A percentile compares a stretch with the other conserved stretches of the same genome.
These are phyloP conservation scores for Catunica adiposa DNA, from an alignment of 2,329 filamentous ascomycete genomes.

Conservation along the genomic window DNA sequence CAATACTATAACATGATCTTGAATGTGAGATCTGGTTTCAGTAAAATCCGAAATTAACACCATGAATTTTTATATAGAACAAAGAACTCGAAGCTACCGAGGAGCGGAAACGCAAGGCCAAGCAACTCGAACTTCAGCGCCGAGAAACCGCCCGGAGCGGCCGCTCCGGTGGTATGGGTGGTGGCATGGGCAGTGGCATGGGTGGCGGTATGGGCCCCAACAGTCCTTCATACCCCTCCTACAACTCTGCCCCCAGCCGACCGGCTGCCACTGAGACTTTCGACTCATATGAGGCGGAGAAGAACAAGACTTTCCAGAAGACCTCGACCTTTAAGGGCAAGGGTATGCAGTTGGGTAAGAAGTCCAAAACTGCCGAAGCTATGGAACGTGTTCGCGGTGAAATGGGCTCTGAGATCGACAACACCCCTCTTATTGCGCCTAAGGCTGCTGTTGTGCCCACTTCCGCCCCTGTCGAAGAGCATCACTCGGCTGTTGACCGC, in stretches of 20 bases:
- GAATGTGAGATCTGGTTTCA: no score
- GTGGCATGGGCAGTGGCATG: no score
- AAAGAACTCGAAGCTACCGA: slow-evolving; percentile 97
- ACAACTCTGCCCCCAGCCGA: slow-evolving; percentile 27
- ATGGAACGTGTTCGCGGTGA: slow-evolving; percentile 91
- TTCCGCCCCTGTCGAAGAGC: slow-evolving; percentile 35
- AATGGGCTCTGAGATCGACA: slow-evolving; percentile 71
- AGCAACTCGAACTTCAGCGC: slow-evolving; percentile 96
- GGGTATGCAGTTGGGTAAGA: slow-evolving; percentile 98
- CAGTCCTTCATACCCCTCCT: slow-evolving; percentile 36
- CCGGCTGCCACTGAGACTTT: slow-evolving; percentile 65
- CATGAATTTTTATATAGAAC: slow-evolving; percentile 42
- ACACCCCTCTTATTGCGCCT: slow-evolving; percentile 52
- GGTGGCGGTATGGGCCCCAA: slow-evolving; percentile 36
- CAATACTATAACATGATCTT: neutral
- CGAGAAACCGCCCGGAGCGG: slow-evolving; percentile 79
- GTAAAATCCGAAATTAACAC: slow-evolving; percentile 2
- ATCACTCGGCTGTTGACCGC: slow-evolving; percentile 52
- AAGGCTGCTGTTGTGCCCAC: slow-evolving; percentile 29
- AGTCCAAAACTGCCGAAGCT: slow-evolving; percentile 94
- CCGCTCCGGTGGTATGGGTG: slow-evolving; percentile 28
- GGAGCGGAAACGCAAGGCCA: slow-evolving; percentile 95
- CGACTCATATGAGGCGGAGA: slow-evolving; percentile 90
- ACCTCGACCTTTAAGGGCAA: slow-evolving; percentile 64
- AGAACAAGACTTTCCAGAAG: slow-evolving; percentile 81